Base-by-base conservation (phyloP, 2,329 filamentous ascomycete genomes). In the Aspergillus aculeatus region DNA sequence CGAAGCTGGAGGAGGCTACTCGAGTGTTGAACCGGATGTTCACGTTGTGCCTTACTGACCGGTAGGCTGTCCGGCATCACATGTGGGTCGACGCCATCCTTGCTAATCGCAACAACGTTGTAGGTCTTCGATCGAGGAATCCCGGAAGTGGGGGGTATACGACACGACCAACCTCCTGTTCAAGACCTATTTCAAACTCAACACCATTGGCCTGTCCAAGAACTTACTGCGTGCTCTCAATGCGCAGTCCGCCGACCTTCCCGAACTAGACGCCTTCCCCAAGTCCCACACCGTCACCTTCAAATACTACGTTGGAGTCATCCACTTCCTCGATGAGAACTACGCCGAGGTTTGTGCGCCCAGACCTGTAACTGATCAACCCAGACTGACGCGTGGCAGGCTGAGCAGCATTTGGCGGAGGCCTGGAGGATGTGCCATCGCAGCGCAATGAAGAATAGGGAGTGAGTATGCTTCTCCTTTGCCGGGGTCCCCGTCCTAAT, bases 111-210 rank as follows among this genome's bases (percentile, higher is more conserved):
- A 21, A 12, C 35, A 21, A 12, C 32, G 35, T 21, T 32, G 56
- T 69, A 94, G 91, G 76, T 90, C 90, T 62, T 87, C 90, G 14
- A 81, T 97, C 49, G 87, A 92, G 70, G 90, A 96, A 69, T 97
- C 94, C 9, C 87, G 95, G 57, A 99, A 98, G 84, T 99, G 95
- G 95, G 96, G 92, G 6, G 90, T 96, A 51, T 99, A 99, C 80
- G 93, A 92, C 75, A 89, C 94, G 65, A 92, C 93, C 71, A 98
- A 96, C 72, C 84, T 99, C 7, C 82, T 97, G 14, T 99, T 99
- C 85, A 98, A 98, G 78, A 98, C 93, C 1, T 97, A 98, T 76
- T 99, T 99, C 81, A 96, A 91, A 78, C 82, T 98, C 64, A 96
- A 96, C 77, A 91, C 90, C 35, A 89, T 96, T 59, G 88, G 87